A percentile compares a stretch with the other conserved stretches of the same genome.
These are phyloP conservation scores for Polychaeton citri DNA, from an alignment of 2,329 filamentous ascomycete species.

Conservation along the genomic window DNA sequence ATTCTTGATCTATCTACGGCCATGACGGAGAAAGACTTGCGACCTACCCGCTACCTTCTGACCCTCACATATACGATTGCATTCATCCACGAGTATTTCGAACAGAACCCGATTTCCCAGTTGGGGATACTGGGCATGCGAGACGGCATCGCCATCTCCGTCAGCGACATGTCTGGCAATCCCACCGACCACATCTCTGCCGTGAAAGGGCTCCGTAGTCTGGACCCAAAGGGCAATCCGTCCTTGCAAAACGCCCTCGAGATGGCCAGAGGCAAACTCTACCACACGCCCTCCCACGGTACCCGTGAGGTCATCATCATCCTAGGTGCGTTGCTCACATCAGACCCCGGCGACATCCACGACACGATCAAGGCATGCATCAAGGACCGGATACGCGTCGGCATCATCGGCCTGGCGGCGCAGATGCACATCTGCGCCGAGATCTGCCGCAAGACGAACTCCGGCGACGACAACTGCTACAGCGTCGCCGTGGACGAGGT, in stretches of 20 bases:
- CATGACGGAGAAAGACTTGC: slow-evolving; percentile 89
- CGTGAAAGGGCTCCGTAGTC: slow-evolving; percentile 43
- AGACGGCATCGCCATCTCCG: slow-evolving; percentile 72
- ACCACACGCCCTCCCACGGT: slow-evolving; percentile 82
- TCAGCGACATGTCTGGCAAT: slow-evolving; percentile 86
- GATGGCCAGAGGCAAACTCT: slow-evolving; percentile 85
- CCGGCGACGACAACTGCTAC: slow-evolving; percentile 63
- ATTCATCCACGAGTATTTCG: slow-evolving; percentile 90
- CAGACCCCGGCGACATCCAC: slow-evolving; percentile 91
- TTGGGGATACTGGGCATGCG: slow-evolving; percentile 86
- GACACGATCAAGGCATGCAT: slow-evolving; percentile 71
- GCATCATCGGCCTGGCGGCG: slow-evolving; percentile 79
- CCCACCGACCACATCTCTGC: slow-evolving; percentile 75
- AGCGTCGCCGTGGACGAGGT: slow-evolving; percentile 74
- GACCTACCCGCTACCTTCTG: slow-evolving; percentile 74
- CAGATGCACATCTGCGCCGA: slow-evolving; percentile 87
- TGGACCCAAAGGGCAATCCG: slow-evolving; percentile 36
- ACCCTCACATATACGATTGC: slow-evolving; percentile 70
- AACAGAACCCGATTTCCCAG: slow-evolving; percentile 97
- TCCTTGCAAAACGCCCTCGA: slow-evolving; percentile 84
- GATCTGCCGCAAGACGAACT: slow-evolving; percentile 77
- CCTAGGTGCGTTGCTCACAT: slow-evolving; percentile 78
- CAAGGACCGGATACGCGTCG: slow-evolving; percentile 71
- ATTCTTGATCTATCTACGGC: slow-evolving; percentile 85
- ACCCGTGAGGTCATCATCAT: slow-evolving; percentile 87